Conservation (phyloP, 495 filamentous ascomycete species). For the Sphaerosporella brunnea region DNA sequence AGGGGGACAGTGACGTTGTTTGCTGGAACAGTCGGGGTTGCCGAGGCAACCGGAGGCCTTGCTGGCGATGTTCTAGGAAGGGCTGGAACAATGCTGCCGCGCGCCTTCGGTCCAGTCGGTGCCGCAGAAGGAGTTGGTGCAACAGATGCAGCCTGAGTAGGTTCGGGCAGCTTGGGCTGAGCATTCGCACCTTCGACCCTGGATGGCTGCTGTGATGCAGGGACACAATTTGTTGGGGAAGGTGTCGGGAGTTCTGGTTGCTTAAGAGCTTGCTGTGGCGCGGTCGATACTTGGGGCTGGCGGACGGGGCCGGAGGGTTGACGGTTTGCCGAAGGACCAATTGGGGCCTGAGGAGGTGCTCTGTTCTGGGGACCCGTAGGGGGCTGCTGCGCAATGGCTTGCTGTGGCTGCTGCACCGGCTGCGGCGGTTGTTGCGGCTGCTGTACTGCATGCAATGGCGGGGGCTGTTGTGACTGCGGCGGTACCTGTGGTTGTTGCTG, state of each 20-base stretch:
- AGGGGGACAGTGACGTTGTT: neutral
- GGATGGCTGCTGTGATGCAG: too few species aligned
- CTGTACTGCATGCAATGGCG: too few species aligned
- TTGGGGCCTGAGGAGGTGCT: slow-evolving; percentile 37
- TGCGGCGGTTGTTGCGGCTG: slow-evolving; percentile 20
- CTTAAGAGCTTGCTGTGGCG: slow-evolving; percentile 21
- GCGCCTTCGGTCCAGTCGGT: slow-evolving; percentile 46
- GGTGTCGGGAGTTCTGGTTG: slow-evolving; percentile 31
- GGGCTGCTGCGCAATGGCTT: slow-evolving; percentile 19
- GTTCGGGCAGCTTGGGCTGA: slow-evolving; percentile 41
- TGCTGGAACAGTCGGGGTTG: slow-evolving; percentile 17
- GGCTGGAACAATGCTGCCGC: slow-evolving; percentile 53
- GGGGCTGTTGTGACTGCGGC: slow-evolving; percentile 14
- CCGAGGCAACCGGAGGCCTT: slow-evolving; percentile 22
- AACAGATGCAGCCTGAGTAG: slow-evolving; percentile 40
- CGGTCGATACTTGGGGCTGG: slow-evolving; percentile 20
- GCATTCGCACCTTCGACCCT: slow-evolving; percentile 19
- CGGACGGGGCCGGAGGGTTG: slow-evolving; percentile 10
- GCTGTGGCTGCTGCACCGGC: slow-evolving; percentile 21
- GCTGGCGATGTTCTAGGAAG: slow-evolving; percentile 34
- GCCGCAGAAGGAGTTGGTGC: slow-evolving; percentile 24
- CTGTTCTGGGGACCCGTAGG: slow-evolving; percentile 30
- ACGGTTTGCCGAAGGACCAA: slow-evolving; percentile 33
- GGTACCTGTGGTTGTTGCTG: slow-evolving; percentile 6
- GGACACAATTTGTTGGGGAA: too few species aligned